phyloP scores from a whole-genome alignment of 1,284 basidiomycete species.

The Ceratobasidium sp. region DNA sequence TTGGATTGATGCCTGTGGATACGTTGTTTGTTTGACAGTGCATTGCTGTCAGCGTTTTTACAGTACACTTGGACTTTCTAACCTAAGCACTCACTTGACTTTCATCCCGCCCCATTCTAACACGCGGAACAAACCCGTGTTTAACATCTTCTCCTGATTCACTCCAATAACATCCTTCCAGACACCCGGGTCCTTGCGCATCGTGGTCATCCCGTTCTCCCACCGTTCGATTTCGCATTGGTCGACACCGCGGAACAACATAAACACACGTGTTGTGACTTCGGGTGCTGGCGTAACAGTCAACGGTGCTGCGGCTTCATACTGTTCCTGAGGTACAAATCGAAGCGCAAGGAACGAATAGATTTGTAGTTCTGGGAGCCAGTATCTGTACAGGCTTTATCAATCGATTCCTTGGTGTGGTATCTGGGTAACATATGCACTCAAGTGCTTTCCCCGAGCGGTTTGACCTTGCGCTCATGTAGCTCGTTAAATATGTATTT shows the following conservation, averaged over 20 bases:
- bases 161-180: constrained; percentile 47
- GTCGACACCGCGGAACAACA: constrained; percentile 54
- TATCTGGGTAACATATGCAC: too few relatives aligned
- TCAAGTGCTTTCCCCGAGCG: too few relatives aligned
- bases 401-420: too few relatives aligned
- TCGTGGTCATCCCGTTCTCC: constrained; percentile 42
- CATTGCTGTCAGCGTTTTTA: too few relatives aligned
- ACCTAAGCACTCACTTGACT: constrained; percentile 38
- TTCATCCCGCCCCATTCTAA: constrained; percentile 55
- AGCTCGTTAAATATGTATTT: neutral
- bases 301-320: constrained; percentile 52
- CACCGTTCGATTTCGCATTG: constrained; percentile 44
- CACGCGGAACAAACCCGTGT: constrained; percentile 47
- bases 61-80: too few relatives aligned
- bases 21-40: too few relatives aligned
- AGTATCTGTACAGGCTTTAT: constrained; percentile 51
- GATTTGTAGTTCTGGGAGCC: constrained; percentile 53
- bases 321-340: constrained; percentile 55
- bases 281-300: constrained; percentile 53
- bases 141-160: constrained; percentile 39
- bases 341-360: constrained; percentile 54
- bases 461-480: too few relatives aligned
- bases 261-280: constrained; percentile 55
- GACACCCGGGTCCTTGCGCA: constrained; percentile 36
- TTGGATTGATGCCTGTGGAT: too few relatives aligned